phyloP scores from a whole-genome alignment of 202 grass and related monocot species.

The Zizania palustris region DNA sequence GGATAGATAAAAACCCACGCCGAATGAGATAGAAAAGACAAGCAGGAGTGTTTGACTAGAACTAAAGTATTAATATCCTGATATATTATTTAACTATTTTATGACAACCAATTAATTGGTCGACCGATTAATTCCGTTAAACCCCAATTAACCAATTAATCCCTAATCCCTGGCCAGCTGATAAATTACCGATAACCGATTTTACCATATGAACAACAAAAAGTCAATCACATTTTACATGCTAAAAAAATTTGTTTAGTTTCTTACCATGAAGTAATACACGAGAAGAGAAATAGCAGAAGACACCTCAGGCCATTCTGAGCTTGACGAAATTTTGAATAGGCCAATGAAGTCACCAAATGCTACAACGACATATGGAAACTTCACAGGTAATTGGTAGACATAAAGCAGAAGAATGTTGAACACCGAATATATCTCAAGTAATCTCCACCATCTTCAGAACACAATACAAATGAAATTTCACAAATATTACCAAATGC shows the following conservation, averaged over 20 bases:
- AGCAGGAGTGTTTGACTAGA: too few relatives aligned
- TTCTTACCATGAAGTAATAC: conserved; percentile 94
- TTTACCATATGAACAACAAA: background rate
- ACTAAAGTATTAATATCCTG: too few relatives aligned
- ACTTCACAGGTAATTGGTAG: conserved; percentile 79
- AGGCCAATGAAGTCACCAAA: conserved; percentile 90
- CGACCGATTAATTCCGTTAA: too few relatives aligned
- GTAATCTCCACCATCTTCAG: conserved; percentile 82
- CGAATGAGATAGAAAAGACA: too few relatives aligned
- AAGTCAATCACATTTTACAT: conserved; percentile 9
- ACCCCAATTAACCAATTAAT: too few relatives aligned
- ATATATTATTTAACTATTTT: too few relatives aligned
- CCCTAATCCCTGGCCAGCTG: too few relatives aligned
- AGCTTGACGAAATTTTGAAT: conserved; percentile 81
- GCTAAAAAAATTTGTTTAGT: conserved; percentile 21
- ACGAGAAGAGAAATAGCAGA: conserved; percentile 79
- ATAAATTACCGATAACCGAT: too few relatives aligned
- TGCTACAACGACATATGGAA: conserved; percentile 63
- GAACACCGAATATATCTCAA: conserved; percentile 86
- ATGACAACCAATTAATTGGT: too few relatives aligned
- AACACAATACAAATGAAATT: conserved; percentile 42
- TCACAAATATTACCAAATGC: conserved; percentile 33
- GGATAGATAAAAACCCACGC: too few relatives aligned
- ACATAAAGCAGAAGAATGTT: conserved; percentile 93
- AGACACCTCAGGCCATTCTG: conserved; percentile 87